Percentiles rank a stretch among this genome's conserved stretches.
Conservation (phyloP, 2,329 filamentous ascomycete genomes). For the Mariannaea sp. region DNA sequence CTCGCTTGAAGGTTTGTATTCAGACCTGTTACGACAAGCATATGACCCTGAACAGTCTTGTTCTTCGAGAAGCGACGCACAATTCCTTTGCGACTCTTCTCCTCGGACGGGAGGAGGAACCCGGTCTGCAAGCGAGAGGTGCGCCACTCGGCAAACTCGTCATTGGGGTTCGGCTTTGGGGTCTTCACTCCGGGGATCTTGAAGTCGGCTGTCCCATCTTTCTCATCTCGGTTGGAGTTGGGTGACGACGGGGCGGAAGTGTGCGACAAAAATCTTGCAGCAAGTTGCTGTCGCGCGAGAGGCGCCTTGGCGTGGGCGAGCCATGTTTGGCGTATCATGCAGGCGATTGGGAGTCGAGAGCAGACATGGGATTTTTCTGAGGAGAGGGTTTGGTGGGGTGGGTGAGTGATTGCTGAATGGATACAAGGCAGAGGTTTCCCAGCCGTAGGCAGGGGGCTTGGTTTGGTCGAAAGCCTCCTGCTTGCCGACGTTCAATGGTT, state of each 20-base stretch:
- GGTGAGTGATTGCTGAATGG: too few species aligned
- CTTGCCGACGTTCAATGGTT: neutral
- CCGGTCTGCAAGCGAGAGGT: neutral
- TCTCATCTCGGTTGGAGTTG: neutral
- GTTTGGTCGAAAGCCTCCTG: neutral
- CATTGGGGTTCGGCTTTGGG: neutral
- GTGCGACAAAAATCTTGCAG: slow-evolving; percentile 10
- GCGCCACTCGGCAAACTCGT: neutral
- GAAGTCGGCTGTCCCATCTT: neutral
- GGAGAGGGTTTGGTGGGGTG: neutral
- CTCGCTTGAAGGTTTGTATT: slow-evolving; percentile 64
- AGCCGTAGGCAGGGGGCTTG: too few species aligned
- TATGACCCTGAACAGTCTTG: slow-evolving; percentile 24
- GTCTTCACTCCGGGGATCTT: neutral
- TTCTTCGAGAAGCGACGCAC: neutral
- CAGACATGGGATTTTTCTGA: slow-evolving; percentile 23
- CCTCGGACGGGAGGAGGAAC: neutral
- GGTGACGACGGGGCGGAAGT: neutral
- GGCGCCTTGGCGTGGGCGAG: slow-evolving; percentile 32
- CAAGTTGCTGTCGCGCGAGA: slow-evolving; percentile 12
- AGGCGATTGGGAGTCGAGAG: slow-evolving; percentile 23
- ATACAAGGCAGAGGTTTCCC: too few species aligned
- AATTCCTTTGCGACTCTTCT: neutral
- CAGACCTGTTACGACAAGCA: slow-evolving; percentile 63
- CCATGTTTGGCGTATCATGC: slow-evolving; percentile 41